Base-by-base conservation (phyloP, 352 stramenopile genomes). In the Phytophthora fragariae region DNA sequence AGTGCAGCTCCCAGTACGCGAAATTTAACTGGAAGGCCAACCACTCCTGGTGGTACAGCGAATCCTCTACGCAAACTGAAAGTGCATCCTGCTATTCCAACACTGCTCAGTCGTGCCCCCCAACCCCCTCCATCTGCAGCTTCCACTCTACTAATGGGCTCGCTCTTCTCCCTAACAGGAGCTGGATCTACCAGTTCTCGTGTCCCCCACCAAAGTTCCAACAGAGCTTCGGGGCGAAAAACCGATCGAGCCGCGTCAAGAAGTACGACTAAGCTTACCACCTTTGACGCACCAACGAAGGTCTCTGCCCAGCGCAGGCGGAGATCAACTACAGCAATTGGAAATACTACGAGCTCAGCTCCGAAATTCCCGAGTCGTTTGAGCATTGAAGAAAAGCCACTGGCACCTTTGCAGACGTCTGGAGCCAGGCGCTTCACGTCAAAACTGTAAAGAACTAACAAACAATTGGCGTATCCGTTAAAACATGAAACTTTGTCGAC, bases 11-110 rank as follows among this genome's bases (percentile, higher is more conserved):
- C 52, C 46, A 54, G 39, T 29, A 27, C 27, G 44, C 35, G 55
- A 24, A 53, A 21, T 7, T 12, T 56, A 12, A 37, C 19, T 19
- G n/a, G 50, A 5, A 67, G 59, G 57, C 57, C 61, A 53, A 68
- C 55, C 52, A 65, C 24, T 31, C 21, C 58, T 31, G 37, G 50
- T 29, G 44, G 21, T 68, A 14, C 24, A 33, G 9, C 41, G 6
- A 75, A 72, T n/a, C 60, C 72, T 7, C 15, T 76, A 9, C 65
- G 71, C 8, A 68, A 68, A 17, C 39, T 71, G 24, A 70, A 77
- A 67, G 49, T 62, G n/a, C 66, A 68, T 53, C 66, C 50, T 39
- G 24, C 52, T n/a, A 69, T 64, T 37, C 60, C 50, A 50, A 12
- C 17, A 3, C 17, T 70, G 21, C 39, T 65, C 21, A 8, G 66